A percentile compares a stretch with the other conserved stretches of the same genome.
Conservation (phyloP, 495 filamentous ascomycete species). For the Penicillium paxilli region DNA sequence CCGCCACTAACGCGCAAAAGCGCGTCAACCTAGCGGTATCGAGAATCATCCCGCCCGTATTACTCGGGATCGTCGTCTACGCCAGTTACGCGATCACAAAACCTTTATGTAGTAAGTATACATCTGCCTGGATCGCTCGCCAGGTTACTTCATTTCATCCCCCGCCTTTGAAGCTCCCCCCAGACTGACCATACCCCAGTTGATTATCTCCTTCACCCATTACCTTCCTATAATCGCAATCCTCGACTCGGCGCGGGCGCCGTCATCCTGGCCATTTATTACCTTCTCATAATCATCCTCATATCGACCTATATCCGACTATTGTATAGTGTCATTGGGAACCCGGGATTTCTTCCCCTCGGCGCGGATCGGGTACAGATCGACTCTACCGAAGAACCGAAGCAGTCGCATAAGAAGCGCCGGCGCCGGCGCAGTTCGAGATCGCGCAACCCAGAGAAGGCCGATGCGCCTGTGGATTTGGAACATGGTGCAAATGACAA, state of each 20-base stretch:
- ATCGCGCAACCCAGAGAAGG: constrained; percentile 23
- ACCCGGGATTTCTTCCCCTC: constrained; percentile 70
- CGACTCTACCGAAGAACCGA: constrained; percentile 15
- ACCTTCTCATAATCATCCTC: constrained; percentile 64
- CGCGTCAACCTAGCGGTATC: constrained; percentile 54
- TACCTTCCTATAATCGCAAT: constrained; percentile 36
- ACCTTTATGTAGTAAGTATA: constrained; percentile 54
- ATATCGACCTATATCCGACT: constrained; percentile 68
- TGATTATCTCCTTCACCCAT: constrained; percentile 60
- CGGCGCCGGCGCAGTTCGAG: constrained; percentile 13
- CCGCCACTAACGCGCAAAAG: constrained; percentile 34
- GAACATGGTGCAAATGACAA: constrained; percentile 24
- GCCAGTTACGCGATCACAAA: constrained; percentile 62
- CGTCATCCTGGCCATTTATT: constrained; percentile 69
- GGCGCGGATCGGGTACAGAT: constrained; percentile 36
- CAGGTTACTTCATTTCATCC: background rate
- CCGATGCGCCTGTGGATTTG: constrained; percentile 21
- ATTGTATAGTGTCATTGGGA: constrained; percentile 58
- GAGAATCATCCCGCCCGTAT: constrained; percentile 56
- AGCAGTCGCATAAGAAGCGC: constrained; percentile 18
- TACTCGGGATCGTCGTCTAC: constrained; percentile 60
- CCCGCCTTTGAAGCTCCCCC: too few species aligned
- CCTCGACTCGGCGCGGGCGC: constrained; percentile 58
- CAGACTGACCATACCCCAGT: constrained; percentile 46
- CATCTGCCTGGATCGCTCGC: background rate